These are phyloP conservation scores for Pouteria glomerata DNA, from an alignment of 148 eudicot species.

Conservation along the genomic window DNA sequence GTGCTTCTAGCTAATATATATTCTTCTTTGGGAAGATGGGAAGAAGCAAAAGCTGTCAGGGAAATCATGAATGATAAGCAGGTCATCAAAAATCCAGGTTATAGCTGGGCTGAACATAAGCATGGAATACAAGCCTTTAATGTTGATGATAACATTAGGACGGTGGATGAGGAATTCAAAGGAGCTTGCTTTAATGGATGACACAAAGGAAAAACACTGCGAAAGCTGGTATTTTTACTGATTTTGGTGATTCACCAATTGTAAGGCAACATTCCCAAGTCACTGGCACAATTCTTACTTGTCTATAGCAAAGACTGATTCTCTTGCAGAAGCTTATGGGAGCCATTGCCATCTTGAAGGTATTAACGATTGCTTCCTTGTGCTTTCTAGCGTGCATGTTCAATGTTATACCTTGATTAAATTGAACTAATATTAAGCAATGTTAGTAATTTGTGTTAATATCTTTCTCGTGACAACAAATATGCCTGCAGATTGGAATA, in stretches of 20 bases:
- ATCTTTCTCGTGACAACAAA: not conserved
- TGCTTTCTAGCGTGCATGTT: not conserved
- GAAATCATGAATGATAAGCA: conserved; percentile 43
- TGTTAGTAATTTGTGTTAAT: not conserved
- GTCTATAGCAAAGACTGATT: not conserved
- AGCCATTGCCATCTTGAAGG: not conserved
- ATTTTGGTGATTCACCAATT: not conserved
- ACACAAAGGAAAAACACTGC: not conserved
- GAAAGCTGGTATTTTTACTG: not conserved
- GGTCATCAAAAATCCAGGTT: conserved; percentile 53
- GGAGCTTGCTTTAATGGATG: not conserved
- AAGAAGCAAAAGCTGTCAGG: conserved; percentile 53
- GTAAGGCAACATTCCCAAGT: not conserved
- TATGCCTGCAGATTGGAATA: too few relatives aligned
- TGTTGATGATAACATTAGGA: not conserved
- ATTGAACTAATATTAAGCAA: not conserved
- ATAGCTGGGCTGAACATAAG: conserved; percentile 47
- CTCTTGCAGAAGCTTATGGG: not conserved
- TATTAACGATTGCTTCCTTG: not conserved
- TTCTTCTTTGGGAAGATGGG: conserved; percentile 75
- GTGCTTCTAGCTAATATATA: conserved; percentile 67
- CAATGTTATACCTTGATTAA: not conserved
- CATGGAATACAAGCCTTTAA: conserved; percentile 13
- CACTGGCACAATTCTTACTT: not conserved
- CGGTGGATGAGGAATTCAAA: conserved; percentile 14